phyloP scores from a whole-genome alignment of 78 protist genomes.

The Planoprotostelium fungivorum region DNA sequence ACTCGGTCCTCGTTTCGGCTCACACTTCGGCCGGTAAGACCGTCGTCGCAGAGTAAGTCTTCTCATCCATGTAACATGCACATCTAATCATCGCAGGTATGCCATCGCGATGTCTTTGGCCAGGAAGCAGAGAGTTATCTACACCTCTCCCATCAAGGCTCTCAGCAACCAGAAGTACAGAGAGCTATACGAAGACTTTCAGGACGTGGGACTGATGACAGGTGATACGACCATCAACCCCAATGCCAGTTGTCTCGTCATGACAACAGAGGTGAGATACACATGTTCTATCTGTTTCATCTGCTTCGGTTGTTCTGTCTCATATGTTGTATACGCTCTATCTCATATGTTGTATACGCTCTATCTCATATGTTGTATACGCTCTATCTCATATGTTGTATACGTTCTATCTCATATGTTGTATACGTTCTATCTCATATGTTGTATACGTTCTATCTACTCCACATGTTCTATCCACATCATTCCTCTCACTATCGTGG shows the following conservation, averaged over 20 bases:
- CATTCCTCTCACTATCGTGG: neutral
- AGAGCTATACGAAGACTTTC: conserved; percentile 71
- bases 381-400: too few species aligned
- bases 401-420: too few species aligned
- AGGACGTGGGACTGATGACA: conserved; percentile 87
- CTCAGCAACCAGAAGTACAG: conserved; percentile 90
- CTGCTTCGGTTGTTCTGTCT: neutral
- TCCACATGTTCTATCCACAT: neutral
- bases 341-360: too few species aligned
- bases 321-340: too few species aligned
- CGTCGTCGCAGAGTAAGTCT: conserved; percentile 85
- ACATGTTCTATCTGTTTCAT: neutral
- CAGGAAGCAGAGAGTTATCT: conserved; percentile 73
- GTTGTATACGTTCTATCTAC: too few species aligned
- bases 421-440: too few species aligned
- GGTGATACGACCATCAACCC: conserved; percentile 89
- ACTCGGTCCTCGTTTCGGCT: conserved; percentile 95
- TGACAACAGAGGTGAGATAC: conserved; percentile 87
- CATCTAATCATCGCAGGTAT: conserved; percentile 9
- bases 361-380: too few species aligned
- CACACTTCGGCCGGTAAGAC: conserved; percentile 99
- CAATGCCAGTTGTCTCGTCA: conserved; percentile 76
- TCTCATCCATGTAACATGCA: neutral
- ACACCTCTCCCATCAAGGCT: conserved; percentile 95
- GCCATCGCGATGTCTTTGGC: conserved; percentile 79